phyloP scores from a whole-genome alignment of 805 yeast species.

The Saccharomycopsis guyanensis region DNA sequence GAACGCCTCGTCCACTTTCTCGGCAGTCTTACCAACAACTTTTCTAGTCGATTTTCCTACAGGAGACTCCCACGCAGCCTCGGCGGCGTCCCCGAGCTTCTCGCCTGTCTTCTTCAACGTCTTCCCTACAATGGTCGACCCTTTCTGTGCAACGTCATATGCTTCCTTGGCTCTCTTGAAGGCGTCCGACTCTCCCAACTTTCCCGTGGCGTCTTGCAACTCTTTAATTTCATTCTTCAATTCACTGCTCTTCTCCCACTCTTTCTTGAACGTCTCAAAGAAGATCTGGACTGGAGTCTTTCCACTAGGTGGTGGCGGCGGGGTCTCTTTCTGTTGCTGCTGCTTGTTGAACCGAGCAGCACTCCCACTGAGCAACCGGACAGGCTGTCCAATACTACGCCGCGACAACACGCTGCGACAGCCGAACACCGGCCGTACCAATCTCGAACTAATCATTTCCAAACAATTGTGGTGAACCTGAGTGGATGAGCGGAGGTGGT shows the following conservation, averaged over 20 bases:
- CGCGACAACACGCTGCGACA: neutral
- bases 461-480: no score
- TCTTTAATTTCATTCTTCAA: slow-evolving; percentile 90
- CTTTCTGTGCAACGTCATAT: slow-evolving; percentile 73
- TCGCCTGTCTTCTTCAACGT: slow-evolving; percentile 87
- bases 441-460: neutral
- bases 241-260: slow-evolving; percentile 86
- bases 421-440: neutral
- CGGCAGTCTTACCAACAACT: slow-evolving; percentile 77
- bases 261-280: slow-evolving; percentile 82
- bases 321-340: slow-evolving; percentile 3
- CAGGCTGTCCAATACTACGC: neutral
- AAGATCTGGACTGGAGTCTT: slow-evolving; percentile 88
- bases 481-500: no score
- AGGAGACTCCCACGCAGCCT: slow-evolving; percentile 93
- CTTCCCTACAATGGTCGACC: slow-evolving; percentile 59
- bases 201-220: slow-evolving; percentile 90
- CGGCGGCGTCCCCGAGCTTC: slow-evolving; percentile 83
- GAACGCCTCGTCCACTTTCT: slow-evolving; percentile 71
- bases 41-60: slow-evolving; percentile 84
- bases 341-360: neutral
- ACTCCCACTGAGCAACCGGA: neutral
- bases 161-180: slow-evolving; percentile 92
- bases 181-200: slow-evolving; percentile 89
- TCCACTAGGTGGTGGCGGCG: slow-evolving; percentile 26